Evolutionary conservation across 1,284 basidiomycete genomes (phyloP), one percentile per base, ranked within the genome.

Genomic region (Anthracocystis panici-leucophaei): DNA sequence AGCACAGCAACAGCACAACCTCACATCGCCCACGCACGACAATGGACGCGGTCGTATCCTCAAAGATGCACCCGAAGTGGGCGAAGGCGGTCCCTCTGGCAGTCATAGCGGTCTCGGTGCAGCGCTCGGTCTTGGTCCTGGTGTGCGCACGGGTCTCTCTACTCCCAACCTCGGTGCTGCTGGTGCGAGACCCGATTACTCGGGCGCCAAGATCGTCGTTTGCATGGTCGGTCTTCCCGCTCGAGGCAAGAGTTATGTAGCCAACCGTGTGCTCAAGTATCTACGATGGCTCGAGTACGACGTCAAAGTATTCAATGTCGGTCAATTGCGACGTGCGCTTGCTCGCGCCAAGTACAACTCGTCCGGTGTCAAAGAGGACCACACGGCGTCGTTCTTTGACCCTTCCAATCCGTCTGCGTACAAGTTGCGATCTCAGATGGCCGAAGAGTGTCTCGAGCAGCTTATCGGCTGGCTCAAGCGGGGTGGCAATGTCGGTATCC

Each of bases 221-320:
- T 96, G 96, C 4, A 98, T 98, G 94, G 96, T 95, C 20, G 83
- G 83, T 27, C 75, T 85, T 41, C 83, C 83, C 1, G 83, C 83
- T 11, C 69, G 83, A 18, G 83, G 83, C 62, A 85, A 85, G 73
- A 79, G 76, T 54, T 85, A 83, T 42, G 78, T 85, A 20, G 81
- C 79, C 58, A 85, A 85, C 66, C 83, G 82, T 54, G 81, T 85
- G 45, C 82, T 85, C 80, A 77, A 83, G 40, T 85, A 84, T 42
- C 70, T 84, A 6, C 67, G 78, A 55, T 99, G 97, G 97, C 89
- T 99, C 50, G 97, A 99, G 86, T 99, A 98, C 86, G 91, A 96
- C 75, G 97, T 99, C 65, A 93, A 97, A 88, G 94, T 99, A 1
- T 99, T 99, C 88, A 99, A 99, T 84, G 97, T 98, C 33, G 97